Percentiles rank a stretch among this genome's conserved stretches.
Conservation (phyloP, 805 yeast species). For the Scheffersomyces stipitis region DNA sequence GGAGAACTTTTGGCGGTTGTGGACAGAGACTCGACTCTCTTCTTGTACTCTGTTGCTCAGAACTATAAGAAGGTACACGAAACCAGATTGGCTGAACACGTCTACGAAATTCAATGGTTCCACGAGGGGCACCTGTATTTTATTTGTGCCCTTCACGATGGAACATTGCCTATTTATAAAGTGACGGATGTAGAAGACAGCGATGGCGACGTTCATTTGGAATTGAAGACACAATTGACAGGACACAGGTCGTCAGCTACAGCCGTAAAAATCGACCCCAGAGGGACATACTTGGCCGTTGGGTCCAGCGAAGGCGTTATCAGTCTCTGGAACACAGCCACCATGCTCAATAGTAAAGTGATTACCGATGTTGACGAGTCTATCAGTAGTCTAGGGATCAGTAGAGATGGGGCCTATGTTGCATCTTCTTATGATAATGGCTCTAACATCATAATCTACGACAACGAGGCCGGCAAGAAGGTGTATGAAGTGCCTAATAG, state of each 20-base stretch:
- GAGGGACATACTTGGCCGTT: constrained; percentile 48
- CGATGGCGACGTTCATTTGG: constrained; percentile 4
- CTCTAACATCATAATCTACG: constrained; percentile 42
- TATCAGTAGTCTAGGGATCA: constrained; percentile 36
- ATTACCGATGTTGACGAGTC: constrained; percentile 45
- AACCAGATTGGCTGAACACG: constrained; percentile 21
- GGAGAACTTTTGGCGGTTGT: constrained; percentile 48
- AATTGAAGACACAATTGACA: constrained; percentile 18
- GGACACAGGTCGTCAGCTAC: constrained; percentile 54
- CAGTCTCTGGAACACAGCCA: constrained; percentile 47
- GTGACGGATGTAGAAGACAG: constrained; percentile 5
- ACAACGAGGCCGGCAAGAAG: constrained; percentile 25
- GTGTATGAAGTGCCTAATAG: constrained; percentile 33
- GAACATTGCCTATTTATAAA: constrained; percentile 34
- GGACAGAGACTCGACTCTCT: constrained; percentile 38
- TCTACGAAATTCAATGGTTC: constrained; percentile 48
- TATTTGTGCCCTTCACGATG: constrained; percentile 46
- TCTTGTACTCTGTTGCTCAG: constrained; percentile 30
- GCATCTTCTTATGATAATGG: constrained; percentile 45
- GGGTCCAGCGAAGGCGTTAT: constrained; percentile 62
- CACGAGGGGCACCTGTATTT: constrained; percentile 36
- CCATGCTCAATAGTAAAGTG: constrained; percentile 36
- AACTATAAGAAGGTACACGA: constrained; percentile 29
- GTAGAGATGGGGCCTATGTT: constrained; percentile 47
- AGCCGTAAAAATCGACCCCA: constrained; percentile 49